Evolutionary conservation across 176 grass and related monocot genomes (phyloP).

Genomic region (Eleusine coracana): DNA sequence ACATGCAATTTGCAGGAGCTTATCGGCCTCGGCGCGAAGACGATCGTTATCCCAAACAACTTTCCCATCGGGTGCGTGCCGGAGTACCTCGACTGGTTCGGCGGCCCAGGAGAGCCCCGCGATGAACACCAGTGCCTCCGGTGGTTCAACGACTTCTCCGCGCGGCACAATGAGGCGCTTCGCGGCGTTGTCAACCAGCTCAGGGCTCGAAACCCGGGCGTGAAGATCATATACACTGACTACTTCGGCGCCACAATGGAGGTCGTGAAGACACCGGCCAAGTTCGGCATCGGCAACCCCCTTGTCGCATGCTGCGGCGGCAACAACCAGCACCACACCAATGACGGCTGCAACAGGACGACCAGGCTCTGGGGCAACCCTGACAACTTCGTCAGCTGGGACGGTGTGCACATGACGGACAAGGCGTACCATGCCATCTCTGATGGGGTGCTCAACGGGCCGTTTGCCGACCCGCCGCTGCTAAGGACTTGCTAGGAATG

Average conservation of each 20-base stretch:
- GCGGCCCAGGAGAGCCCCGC: neutral
- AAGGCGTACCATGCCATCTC: constrained; percentile 44
- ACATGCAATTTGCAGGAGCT: constrained; percentile 39
- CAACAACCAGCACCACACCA: constrained; percentile 16
- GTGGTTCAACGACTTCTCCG: constrained; percentile 52
- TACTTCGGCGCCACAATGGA: constrained; percentile 54
- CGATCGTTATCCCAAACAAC: constrained; percentile 51
- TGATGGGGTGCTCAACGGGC: constrained; percentile 42
- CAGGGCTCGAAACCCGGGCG: constrained; percentile 12
- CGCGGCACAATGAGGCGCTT: constrained; percentile 44
- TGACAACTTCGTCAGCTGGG: constrained; percentile 45
- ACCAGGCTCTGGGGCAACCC: constrained; percentile 41
- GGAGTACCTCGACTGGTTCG: constrained; percentile 1
- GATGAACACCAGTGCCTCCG: constrained; percentile 46
- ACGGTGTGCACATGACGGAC: constrained; percentile 60
- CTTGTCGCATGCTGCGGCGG: constrained; percentile 50
- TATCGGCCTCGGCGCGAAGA: constrained; percentile 50
- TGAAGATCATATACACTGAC: constrained; percentile 57
- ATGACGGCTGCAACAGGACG: neutral
- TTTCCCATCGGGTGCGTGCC: constrained; percentile 54
- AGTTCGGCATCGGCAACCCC: constrained; percentile 30
- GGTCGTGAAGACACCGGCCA: neutral
- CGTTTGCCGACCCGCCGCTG: constrained; percentile 43
- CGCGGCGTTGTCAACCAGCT: neutral
- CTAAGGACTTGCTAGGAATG: constrained; percentile 14